Conservation (phyloP, 176 grass and related monocot genomes). For the Eremochloa ophiuroides region DNA sequence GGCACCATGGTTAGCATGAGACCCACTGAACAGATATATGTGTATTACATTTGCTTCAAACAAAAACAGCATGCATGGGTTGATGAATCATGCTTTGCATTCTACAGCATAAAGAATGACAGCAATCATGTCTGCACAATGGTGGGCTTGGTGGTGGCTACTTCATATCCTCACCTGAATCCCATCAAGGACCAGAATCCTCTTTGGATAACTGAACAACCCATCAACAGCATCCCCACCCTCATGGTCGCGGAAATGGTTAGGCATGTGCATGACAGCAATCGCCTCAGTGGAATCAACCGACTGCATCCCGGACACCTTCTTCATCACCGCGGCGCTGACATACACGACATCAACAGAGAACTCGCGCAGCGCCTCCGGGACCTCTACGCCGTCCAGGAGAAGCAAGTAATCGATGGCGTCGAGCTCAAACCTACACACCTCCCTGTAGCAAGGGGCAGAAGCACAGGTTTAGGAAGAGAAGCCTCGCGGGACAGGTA, state of each 20-base stretch:
- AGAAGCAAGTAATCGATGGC: constrained; percentile 56
- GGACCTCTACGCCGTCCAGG: constrained; percentile 45
- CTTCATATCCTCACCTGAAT: constrained; percentile 59
- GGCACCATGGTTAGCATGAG: constrained; percentile 3
- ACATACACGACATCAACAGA: constrained; percentile 46
- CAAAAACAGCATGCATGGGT: not conserved
- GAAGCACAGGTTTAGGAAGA: not conserved
- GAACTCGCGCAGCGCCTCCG: constrained; percentile 30
- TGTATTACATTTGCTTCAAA: not conserved
- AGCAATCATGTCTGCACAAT: not conserved
- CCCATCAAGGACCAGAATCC: constrained; percentile 86
- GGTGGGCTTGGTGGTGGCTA: not conserved
- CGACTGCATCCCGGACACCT: constrained; percentile 80
- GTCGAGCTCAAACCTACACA: constrained; percentile 45
- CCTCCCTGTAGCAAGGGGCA: constrained; percentile 45
- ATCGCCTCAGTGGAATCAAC: constrained; percentile 73
- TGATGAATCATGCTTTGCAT: not conserved
- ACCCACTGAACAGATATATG: not conserved
- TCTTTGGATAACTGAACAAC: constrained; percentile 45
- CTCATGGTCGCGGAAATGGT: constrained; percentile 39
- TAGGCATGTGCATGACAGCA: constrained; percentile 83
- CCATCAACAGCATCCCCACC: constrained; percentile 24
- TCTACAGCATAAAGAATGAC: not conserved
- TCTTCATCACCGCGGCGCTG: constrained; percentile 72
- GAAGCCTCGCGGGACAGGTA: not conserved